A percentile compares a stretch with the other conserved stretches of the same genome.
Conservation (phyloP, 768 basidiomycete genomes). For the Wakefieldia striispora region DNA sequence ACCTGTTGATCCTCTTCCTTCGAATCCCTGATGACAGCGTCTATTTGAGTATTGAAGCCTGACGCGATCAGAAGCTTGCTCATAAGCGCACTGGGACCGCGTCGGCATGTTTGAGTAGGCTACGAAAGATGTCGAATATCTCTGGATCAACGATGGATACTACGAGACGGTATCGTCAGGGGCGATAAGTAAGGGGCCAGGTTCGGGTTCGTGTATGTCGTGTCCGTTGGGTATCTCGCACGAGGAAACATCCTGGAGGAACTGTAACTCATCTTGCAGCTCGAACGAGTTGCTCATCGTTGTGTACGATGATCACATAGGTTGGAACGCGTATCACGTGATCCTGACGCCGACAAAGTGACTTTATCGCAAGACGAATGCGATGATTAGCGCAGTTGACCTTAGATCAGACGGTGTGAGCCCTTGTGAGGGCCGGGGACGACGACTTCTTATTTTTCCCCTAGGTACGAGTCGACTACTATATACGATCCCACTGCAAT, state of each 20-base stretch:
- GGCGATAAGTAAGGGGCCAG: constrained; percentile 31
- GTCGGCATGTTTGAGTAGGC: constrained; percentile 73
- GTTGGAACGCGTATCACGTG: constrained; percentile 14
- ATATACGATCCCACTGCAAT: too few relatives aligned
- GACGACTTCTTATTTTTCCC: too few relatives aligned
- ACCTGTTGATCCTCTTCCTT: constrained; percentile 66
- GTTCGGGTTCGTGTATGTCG: constrained; percentile 57
- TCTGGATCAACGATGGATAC: constrained; percentile 63
- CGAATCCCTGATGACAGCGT: constrained; percentile 65
- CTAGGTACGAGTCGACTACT: too few relatives aligned
- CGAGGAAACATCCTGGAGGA: constrained; percentile 54
- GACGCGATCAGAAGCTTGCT: constrained; percentile 82
- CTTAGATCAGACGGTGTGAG: too few relatives aligned
- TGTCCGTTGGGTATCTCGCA: constrained; percentile 72
- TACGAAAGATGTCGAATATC: constrained; percentile 80
- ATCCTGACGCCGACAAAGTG: too few relatives aligned
- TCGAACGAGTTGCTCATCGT: constrained; percentile 55
- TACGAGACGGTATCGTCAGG: constrained; percentile 29
- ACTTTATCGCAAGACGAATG: too few relatives aligned
- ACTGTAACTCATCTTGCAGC: constrained; percentile 74
- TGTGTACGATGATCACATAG: background rate
- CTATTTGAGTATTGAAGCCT: constrained; percentile 69
- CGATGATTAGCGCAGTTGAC: too few relatives aligned
- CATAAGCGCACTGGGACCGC: constrained; percentile 65
- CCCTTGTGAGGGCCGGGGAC: too few relatives aligned